Conservation (phyloP, 129 eudicot genomes). For the Tagetes patula region DNA sequence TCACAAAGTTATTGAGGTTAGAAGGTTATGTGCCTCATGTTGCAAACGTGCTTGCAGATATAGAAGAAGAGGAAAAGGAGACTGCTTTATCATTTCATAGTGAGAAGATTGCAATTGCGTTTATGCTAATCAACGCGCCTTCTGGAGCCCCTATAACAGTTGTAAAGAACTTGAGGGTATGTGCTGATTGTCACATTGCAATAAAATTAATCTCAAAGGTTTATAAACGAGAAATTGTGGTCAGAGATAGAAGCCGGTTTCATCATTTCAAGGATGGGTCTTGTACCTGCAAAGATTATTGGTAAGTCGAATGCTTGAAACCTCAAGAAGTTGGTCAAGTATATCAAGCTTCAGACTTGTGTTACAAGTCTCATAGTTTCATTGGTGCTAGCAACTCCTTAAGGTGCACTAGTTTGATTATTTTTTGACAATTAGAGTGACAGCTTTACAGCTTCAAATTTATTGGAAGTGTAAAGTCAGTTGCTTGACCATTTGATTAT, state of each 20-base stretch:
- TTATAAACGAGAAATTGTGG: constrained; percentile 76
- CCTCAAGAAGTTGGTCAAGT: neutral
- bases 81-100: constrained; percentile 83
- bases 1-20: constrained; percentile 55
- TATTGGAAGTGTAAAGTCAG: neutral
- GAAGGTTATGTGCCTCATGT: constrained; percentile 87
- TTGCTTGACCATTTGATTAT: neutral
- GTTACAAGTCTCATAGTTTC: constrained; percentile 11
- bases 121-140: constrained; percentile 72
- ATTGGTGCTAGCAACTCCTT: constrained; percentile 3
- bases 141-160: constrained; percentile 59
- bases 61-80: constrained; percentile 96
- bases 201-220: constrained; percentile 73
- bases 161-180: constrained; percentile 83
- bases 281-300: constrained; percentile 75
- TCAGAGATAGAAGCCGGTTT: constrained; percentile 87
- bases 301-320: constrained; percentile 38
- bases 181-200: constrained; percentile 80
- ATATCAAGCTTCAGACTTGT: constrained; percentile 10
- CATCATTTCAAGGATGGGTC: constrained; percentile 71
- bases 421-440: neutral
- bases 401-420: neutral
- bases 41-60: constrained; percentile 74
- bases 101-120: constrained; percentile 96
- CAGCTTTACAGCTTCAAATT: neutral